These are phyloP conservation scores for Debaryomyces castellii DNA, from an alignment of 805 yeast genomes.

Conservation along the genomic window DNA sequence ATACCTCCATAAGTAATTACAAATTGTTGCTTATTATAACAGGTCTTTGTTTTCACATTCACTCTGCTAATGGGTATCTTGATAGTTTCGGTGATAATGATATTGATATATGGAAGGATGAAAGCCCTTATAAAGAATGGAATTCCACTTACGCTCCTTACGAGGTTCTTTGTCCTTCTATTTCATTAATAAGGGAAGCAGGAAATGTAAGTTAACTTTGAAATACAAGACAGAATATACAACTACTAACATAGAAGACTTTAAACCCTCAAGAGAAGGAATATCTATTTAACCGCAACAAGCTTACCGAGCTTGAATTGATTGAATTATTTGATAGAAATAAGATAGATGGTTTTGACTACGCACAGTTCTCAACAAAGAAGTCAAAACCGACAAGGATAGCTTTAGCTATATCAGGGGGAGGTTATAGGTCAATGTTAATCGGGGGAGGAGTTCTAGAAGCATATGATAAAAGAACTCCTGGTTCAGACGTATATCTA, in stretches of 20 bases:
- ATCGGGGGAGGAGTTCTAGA: conserved; percentile 55
- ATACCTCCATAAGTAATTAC: too few species aligned
- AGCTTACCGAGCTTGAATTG: conserved; percentile 27
- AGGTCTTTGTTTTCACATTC: not conserved
- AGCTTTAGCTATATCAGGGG: conserved; percentile 49
- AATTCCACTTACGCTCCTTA: conserved; percentile 26
- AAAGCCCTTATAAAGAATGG: conserved; percentile 4
- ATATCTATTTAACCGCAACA: conserved; percentile 29
- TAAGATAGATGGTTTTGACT: conserved; percentile 33
- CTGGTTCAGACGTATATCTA: conserved; percentile 28
- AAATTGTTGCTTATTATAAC: not conserved
- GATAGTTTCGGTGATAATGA: not conserved
- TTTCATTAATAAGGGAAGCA: conserved; percentile 16
- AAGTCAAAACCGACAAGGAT: conserved; percentile 21
- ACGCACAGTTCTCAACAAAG: conserved; percentile 16
- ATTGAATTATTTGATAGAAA: conserved; percentile 25
- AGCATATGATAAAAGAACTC: conserved; percentile 50
- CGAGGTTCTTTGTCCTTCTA: conserved; percentile 22
- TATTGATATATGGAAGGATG: not conserved
- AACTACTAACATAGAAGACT: conserved; percentile 5
- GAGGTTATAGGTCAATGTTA: conserved; percentile 60
- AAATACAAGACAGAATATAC: not conserved
- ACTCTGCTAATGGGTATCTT: not conserved
- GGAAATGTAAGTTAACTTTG: conserved; percentile 13
- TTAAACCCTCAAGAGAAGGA: conserved; percentile 19